Percentiles rank a stretch among this genome's conserved stretches.
phyloP scores from a whole-genome alignment of 2,329 filamentous ascomycete species.

The Cyphellophora europaea region DNA sequence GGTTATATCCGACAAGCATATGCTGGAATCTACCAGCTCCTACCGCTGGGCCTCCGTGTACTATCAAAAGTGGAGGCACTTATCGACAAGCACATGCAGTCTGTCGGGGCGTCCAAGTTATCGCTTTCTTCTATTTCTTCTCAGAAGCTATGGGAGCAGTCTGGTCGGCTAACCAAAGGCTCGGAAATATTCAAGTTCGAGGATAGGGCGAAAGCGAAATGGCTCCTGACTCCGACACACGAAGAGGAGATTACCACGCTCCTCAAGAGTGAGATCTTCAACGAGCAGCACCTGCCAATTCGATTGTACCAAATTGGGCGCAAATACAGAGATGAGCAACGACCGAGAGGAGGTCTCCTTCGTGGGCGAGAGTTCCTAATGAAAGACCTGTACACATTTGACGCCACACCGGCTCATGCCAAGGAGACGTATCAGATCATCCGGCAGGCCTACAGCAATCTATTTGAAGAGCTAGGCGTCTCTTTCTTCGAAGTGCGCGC shows the following conservation, averaged over 20 bases:
- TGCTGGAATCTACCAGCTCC: constrained; percentile 82
- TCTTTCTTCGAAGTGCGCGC: constrained; percentile 80
- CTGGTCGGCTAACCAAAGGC: constrained; percentile 66
- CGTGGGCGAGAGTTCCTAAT: constrained; percentile 88
- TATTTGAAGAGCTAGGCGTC: constrained; percentile 76
- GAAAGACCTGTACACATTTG: constrained; percentile 98
- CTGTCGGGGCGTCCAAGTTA: constrained; percentile 65
- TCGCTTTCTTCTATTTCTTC: constrained; percentile 79
- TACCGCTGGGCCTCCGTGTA: constrained; percentile 77
- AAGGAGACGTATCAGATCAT: constrained; percentile 72
- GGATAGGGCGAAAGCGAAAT: constrained; percentile 66
- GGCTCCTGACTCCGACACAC: constrained; percentile 82
- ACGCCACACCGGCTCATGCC: constrained; percentile 57
- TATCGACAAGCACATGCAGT: constrained; percentile 82
- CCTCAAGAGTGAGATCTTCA: constrained; percentile 62
- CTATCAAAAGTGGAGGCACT: constrained; percentile 79
- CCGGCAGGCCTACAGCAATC: constrained; percentile 59
- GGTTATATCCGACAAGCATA: constrained; percentile 74
- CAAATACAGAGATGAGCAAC: constrained; percentile 88
- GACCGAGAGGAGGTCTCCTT: constrained; percentile 79
- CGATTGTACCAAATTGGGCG: constrained; percentile 86
- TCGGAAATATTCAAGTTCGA: constrained; percentile 65
- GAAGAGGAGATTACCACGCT: constrained; percentile 91
- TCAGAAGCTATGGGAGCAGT: constrained; percentile 72
- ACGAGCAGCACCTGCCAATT: constrained; percentile 78